Conservation (phyloP, 2,329 filamentous ascomycete species). For the Penicillium concentricum region DNA sequence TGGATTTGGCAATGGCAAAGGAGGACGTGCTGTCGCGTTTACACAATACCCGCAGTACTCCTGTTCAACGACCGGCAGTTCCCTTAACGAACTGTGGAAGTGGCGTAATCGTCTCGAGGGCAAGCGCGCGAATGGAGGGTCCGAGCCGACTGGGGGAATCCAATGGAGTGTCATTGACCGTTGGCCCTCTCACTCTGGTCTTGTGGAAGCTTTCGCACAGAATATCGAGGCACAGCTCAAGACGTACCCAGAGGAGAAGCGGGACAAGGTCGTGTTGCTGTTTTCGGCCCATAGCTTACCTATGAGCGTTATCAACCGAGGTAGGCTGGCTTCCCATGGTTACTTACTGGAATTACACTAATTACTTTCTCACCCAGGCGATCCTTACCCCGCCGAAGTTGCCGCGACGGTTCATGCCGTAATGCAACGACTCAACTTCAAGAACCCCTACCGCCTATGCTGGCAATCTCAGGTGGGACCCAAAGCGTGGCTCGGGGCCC, state of each 20-base stretch:
- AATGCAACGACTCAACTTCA: constrained; percentile 85
- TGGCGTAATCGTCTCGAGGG: constrained; percentile 85
- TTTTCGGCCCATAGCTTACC: constrained; percentile 96
- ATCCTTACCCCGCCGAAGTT: constrained; percentile 93
- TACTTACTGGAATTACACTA: not conserved
- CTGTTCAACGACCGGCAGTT: constrained; percentile 95
- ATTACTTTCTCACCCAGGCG: constrained; percentile 53
- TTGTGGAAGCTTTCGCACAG: constrained; percentile 87
- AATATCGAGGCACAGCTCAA: constrained; percentile 85
- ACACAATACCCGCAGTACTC: constrained; percentile 99
- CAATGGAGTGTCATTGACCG: constrained; percentile 97
- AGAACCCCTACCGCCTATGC: constrained; percentile 87
- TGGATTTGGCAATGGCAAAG: constrained; percentile 84
- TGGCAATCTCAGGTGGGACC: constrained; percentile 99
- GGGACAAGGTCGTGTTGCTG: constrained; percentile 78
- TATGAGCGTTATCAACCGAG: constrained; percentile 95
- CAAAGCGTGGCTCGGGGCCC: constrained; percentile 90
- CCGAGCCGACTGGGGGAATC: constrained; percentile 66
- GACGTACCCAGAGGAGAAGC: constrained; percentile 77
- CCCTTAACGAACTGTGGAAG: constrained; percentile 96
- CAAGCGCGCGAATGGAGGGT: constrained; percentile 57
- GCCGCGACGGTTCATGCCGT: constrained; percentile 94
- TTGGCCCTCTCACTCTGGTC: constrained; percentile 87
- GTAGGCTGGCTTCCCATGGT: constrained; percentile 43
- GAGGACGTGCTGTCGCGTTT: constrained; percentile 93